Percentiles rank a stretch among this genome's conserved stretches.
Evolutionary conservation across 768 basidiomycete species (phyloP).

Genomic region (Erythrobasidium yunnanense): DNA sequence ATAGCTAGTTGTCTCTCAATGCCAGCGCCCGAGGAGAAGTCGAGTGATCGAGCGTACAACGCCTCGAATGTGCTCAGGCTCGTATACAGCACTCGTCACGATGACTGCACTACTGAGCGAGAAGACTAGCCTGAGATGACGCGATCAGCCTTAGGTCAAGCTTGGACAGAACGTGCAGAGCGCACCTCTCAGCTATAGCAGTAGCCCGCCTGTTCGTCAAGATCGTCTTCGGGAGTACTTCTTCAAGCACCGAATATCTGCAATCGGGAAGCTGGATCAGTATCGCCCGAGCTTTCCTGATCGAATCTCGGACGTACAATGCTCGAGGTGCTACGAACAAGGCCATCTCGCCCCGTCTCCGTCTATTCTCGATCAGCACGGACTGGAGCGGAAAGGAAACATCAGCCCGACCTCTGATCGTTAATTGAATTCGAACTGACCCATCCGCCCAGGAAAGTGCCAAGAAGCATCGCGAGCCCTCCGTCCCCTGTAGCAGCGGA

Average conservation of each 20-base stretch:
- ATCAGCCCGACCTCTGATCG: too few relatives aligned
- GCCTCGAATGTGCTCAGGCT: constrained; percentile 31
- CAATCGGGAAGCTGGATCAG: neutral
- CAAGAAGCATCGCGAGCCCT: constrained; percentile 28
- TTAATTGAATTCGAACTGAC: too few relatives aligned
- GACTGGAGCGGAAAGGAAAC: constrained; percentile 11
- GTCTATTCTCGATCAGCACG: constrained; percentile 35
- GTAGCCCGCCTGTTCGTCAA: neutral
- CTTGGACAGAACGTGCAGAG: constrained; percentile 7
- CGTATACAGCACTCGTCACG: constrained; percentile 29
- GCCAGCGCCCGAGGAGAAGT: neutral
- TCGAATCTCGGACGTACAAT: constrained; percentile 17
- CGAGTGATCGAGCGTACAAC: constrained; percentile 25
- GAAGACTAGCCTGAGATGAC: constrained; percentile 21
- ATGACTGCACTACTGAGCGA: neutral
- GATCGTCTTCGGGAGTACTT: constrained; percentile 24
- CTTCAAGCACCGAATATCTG: constrained; percentile 33
- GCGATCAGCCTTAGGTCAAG: neutral
- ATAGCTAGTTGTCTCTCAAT: too few relatives aligned
- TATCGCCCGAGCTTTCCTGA: neutral
- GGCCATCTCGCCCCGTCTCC: constrained; percentile 34
- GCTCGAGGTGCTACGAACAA: constrained; percentile 33
- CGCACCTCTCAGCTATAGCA: neutral
- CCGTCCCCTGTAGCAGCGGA: constrained; percentile 20
- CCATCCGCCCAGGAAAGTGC: constrained; percentile 18